A percentile compares a stretch with the other conserved stretches of the same genome.
phyloP scores from a whole-genome alignment of 192 early-diverging fungal species.

The Backusella morwellensis region DNA sequence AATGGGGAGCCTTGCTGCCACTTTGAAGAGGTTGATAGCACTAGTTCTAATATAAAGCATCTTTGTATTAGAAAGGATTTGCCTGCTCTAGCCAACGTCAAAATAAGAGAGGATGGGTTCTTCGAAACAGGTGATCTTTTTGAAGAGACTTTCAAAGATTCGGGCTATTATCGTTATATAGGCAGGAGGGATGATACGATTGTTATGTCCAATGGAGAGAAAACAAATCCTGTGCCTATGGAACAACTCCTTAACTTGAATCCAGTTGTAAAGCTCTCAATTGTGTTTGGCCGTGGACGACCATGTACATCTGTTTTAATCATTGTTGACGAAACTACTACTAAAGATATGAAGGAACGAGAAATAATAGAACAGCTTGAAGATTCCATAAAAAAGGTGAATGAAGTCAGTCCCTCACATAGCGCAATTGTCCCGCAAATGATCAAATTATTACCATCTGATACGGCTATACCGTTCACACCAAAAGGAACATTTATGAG shows the following conservation, averaged over 20 bases:
- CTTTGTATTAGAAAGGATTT: background rate
- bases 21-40: background rate
- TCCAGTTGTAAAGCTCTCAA: slow-evolving; percentile 11
- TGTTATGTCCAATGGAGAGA: slow-evolving; percentile 29
- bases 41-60: background rate
- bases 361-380: background rate
- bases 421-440: slow-evolving; percentile 23
- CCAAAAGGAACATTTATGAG: slow-evolving; percentile 29
- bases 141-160: background rate
- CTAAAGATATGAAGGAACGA: background rate
- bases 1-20: background rate
- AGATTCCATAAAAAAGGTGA: slow-evolving; percentile 7
- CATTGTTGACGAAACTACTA: background rate
- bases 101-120: background rate
- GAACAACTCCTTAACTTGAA: background rate
- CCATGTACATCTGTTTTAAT: slow-evolving; percentile 12
- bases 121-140: slow-evolving; percentile 26
- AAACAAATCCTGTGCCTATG: slow-evolving; percentile 31
- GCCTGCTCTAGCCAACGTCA: slow-evolving; percentile 9
- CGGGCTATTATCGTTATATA: slow-evolving; percentile 11
- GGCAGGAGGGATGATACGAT: slow-evolving; percentile 26
- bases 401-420: slow-evolving; percentile 17
- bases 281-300: slow-evolving; percentile 18
- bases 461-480: slow-evolving; percentile 9
- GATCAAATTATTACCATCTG: slow-evolving; percentile 23